Base-by-base conservation (phyloP, 305 asterid genomes). In the Fraxinus greggii region DNA sequence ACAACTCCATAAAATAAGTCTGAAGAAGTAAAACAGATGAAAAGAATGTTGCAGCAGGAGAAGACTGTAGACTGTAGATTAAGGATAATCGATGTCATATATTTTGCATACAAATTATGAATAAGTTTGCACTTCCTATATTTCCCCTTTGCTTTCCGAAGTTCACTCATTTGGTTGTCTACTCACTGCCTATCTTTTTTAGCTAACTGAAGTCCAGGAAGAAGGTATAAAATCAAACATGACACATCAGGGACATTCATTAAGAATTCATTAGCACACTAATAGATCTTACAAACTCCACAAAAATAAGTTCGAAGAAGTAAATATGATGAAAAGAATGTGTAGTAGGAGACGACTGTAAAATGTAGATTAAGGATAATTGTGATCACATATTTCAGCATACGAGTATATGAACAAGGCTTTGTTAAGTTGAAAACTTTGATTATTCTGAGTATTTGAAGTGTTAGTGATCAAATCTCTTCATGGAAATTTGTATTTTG, bases 141-240 rank as follows among this genome's bases (percentile, higher is more conserved):
- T 31, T 70, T 28, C n/a, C 69, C 84, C 72, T 59, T 73, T 77
- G 35, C 19, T 69, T 83, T 80, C 72, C 54, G 32, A 38, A 45
- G 70, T 76, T 54, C 7, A 45, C 40, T 72, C n/a, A 28, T 35
- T 7, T 4, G 32, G 75, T 79, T 56, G 72, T 38, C 85, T 19
- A 26, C 2, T 33, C 19, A 8, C 23, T 65, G 45, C n/a, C 6
- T 3, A 24, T 51, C 48, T 29, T 51, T 82, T 59, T 59, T 76
- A 76, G 31, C 79, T 72, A 15, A 78, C 19, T 19, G 59, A 72
- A 33, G 78, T 42, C 29, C 19, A 7, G 32, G 45, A 36, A 32
- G 69, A 61, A 35, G 65, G 42, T 42, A 36, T 32, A 24, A 21
- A 61, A 59, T 63, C 59, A 75, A 59, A 81, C 61, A 35, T 54